These are phyloP conservation scores for Phytophthora lateralis DNA, from an alignment of 352 stramenopile species.

Conservation along the genomic window DNA sequence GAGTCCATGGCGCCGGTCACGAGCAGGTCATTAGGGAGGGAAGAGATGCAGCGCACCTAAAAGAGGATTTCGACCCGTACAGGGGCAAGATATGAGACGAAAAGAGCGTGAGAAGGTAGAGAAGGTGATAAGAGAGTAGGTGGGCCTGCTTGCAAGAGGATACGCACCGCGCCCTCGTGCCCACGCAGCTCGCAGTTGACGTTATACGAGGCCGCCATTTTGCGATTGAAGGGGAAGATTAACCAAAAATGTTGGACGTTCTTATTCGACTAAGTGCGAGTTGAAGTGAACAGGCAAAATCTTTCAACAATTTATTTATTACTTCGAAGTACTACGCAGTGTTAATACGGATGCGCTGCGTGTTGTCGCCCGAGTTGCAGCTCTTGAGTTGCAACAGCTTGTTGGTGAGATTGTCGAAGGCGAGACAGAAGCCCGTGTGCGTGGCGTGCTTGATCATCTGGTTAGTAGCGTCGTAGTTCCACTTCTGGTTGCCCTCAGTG, in stretches of 20 bases:
- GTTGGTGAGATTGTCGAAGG: slow-evolving; percentile 46
- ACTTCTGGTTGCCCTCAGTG: slow-evolving; percentile 62
- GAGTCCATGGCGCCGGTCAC: slow-evolving; percentile 85
- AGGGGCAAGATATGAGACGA: slow-evolving; percentile 10
- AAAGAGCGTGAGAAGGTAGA: slow-evolving; percentile 1
- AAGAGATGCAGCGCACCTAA: slow-evolving; percentile 68
- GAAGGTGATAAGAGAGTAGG: slow-evolving; percentile 5
- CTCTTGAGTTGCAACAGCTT: slow-evolving; percentile 58
- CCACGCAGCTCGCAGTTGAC: slow-evolving; percentile 64
- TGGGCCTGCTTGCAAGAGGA: not conserved
- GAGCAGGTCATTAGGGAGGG: slow-evolving; percentile 53
- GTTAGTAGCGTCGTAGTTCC: slow-evolving; percentile 50
- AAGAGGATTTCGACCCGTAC: slow-evolving; percentile 2
- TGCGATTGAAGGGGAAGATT: slow-evolving; percentile 17
- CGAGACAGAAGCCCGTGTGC: slow-evolving; percentile 56
- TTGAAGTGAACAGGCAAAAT: not conserved
- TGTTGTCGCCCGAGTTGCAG: slow-evolving; percentile 45
- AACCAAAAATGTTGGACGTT: not conserved
- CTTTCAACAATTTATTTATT: not conserved
- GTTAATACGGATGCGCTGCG: slow-evolving; percentile 46
- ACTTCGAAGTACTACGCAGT: slow-evolving; percentile 16
- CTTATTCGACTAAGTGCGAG: slow-evolving; percentile 12
- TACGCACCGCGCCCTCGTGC: slow-evolving; percentile 79
- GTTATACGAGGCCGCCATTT: slow-evolving; percentile 30
- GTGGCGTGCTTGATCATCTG: slow-evolving; percentile 55